Conservation (phyloP, 495 filamentous ascomycete species). For the Terfezia claveryi region DNA sequence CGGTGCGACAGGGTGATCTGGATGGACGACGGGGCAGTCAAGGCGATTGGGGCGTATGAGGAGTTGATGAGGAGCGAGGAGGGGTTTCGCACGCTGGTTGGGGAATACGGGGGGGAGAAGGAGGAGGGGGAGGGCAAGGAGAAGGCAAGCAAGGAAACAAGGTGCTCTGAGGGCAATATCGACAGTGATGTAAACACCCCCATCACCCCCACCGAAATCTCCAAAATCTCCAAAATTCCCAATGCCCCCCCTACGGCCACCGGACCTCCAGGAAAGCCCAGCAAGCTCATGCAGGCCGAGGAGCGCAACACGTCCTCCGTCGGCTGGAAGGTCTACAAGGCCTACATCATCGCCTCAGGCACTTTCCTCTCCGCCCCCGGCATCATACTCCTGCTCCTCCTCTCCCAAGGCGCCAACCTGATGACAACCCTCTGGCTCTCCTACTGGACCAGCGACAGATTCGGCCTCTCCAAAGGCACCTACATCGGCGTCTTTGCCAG, state of each 20-base stretch:
- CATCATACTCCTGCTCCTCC: slow-evolving; percentile 39
- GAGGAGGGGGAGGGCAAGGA: slow-evolving; percentile 26
- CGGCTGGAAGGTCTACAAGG: slow-evolving; percentile 57
- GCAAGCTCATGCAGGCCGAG: slow-evolving; percentile 64
- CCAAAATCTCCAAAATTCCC: slow-evolving; percentile 25
- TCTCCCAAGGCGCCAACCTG: slow-evolving; percentile 66
- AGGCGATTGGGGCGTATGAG: slow-evolving; percentile 67
- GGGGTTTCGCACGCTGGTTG: slow-evolving; percentile 61
- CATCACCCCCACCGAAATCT: slow-evolving; percentile 14
- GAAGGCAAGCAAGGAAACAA: slow-evolving; percentile 24
- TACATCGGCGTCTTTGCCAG: slow-evolving; percentile 80
- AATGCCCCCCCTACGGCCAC: slow-evolving; percentile 38
- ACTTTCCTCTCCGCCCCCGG: slow-evolving; percentile 44
- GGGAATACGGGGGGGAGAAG: slow-evolving; percentile 55
- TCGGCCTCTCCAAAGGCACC: slow-evolving; percentile 35
- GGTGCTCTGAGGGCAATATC: slow-evolving; percentile 14
- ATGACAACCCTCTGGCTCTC: slow-evolving; percentile 78
- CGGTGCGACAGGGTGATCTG: slow-evolving; percentile 79
- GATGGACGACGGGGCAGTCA: slow-evolving; percentile 67
- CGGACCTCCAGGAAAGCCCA: slow-evolving; percentile 24
- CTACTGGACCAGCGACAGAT: slow-evolving; percentile 61
- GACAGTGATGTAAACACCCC: slow-evolving; percentile 15
- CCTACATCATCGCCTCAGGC: slow-evolving; percentile 64
- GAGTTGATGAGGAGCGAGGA: slow-evolving; percentile 58
- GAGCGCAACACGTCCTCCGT: slow-evolving; percentile 67